Evolutionary conservation across 2,329 filamentous ascomycete species (phyloP), one percentile per base, ranked within the genome.

Genomic region (Colletotrichum godetiae): DNA sequence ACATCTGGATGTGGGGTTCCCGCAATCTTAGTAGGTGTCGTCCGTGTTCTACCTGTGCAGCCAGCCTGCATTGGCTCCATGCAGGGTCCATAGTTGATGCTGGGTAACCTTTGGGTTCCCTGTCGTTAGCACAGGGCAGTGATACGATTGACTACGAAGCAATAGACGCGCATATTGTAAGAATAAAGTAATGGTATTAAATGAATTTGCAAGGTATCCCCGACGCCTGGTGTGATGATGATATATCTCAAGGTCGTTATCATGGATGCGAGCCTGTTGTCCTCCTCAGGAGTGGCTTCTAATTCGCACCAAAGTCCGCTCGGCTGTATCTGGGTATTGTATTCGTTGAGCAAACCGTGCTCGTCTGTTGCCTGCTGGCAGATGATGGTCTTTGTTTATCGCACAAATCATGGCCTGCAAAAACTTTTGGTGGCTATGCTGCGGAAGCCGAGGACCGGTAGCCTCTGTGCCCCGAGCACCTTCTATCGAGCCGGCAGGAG

Each of bases 311-410:
- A 62, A 19, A 69, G 52, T 24, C 63, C 55, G 61, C 59, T 27
- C 64, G 42, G 37, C 55, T 65, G 46, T 72, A 74, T 72, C 57
- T 74, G 72, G 72, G 67, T 72, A 72, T 72, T 65, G 29, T 72
- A 52, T 33, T 66, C 19, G 37, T 33, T 42, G 49, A 71, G 67
- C 67, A 55, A 56, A 66, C 22, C 35, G 35, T 58, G 67, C 71
- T 73, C 61, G 60, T 61, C 71, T 66, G 59, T 61, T 66, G 67
- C 67, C 49, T 53, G 65, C 33, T 68, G 57, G 49, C 62, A 52
- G 59, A 49, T 53, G 59, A 61, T 53, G 60, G 33, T 42, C 49
- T n/a, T 49, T 60, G 52, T 33, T 59, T 24, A 24, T 56, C 60
- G 67, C 46, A 65, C 60, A 65, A 61, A 73, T 57, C 70, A 66